Percentiles rank a stretch among this genome's conserved stretches.
These are phyloP conservation scores for Penstemon davidsonii DNA, from an alignment of 257 asterid genomes.

Conservation along the genomic window DNA sequence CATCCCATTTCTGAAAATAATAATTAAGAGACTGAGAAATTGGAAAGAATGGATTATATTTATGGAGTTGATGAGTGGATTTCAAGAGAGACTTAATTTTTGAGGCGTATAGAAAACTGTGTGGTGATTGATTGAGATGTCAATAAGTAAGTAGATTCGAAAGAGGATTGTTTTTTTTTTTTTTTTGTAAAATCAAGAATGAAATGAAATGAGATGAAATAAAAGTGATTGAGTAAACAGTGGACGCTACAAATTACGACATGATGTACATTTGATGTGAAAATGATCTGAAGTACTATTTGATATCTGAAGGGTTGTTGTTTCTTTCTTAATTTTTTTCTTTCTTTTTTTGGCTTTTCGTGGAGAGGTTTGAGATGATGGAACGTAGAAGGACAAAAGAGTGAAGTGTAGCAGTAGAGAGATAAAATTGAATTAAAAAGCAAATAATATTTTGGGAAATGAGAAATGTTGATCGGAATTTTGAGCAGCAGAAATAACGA, in stretches of 20 bases:
- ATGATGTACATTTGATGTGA: background rate
- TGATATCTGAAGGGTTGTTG: conserved; percentile 3
- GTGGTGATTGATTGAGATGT: background rate
- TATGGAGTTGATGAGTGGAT: too few relatives aligned
- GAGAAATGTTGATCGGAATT: background rate
- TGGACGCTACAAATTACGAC: conserved; percentile 13
- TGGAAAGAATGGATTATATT: too few relatives aligned
- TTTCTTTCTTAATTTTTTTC: conserved; percentile 8
- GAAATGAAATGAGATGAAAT: background rate
- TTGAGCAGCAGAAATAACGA: conserved; percentile 20
- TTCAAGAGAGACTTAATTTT: too few relatives aligned
- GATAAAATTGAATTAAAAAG: background rate
- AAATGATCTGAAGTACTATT: too few relatives aligned
- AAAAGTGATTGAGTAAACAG: conserved; percentile 8
- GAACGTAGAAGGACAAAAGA: conserved; percentile 40
- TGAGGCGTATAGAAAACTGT: too few relatives aligned
- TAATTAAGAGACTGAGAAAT: background rate
- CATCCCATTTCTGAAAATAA: conserved; percentile 37
- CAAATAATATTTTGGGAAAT: background rate
- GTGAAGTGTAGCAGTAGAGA: conserved; percentile 29
- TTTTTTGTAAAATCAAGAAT: background rate
- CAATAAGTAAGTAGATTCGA: background rate
- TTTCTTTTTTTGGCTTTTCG: conserved; percentile 20
- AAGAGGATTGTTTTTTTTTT: background rate
- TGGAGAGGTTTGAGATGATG: conserved; percentile 35